phyloP scores from a whole-genome alignment of 2,329 filamentous ascomycete genomes.

The Trichoderma afroharzianum region DNA sequence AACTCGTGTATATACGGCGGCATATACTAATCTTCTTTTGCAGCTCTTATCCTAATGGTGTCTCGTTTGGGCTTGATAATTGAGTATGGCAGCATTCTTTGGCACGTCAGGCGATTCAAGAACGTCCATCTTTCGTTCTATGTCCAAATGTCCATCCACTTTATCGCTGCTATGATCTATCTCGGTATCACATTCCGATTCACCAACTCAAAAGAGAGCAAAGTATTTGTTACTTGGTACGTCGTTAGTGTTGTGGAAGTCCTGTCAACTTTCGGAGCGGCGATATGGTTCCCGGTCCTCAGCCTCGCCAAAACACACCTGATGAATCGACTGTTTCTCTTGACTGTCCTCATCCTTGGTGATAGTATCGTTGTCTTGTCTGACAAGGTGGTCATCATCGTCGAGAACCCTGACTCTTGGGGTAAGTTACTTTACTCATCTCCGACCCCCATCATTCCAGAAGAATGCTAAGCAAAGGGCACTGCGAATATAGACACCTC shows the following conservation, averaged over 20 bases:
- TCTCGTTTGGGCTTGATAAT: constrained; percentile 51
- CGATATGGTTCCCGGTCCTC: constrained; percentile 52
- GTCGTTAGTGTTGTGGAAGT: constrained; percentile 52
- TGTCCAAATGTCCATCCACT: constrained; percentile 35
- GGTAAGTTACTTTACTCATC: constrained; percentile 26
- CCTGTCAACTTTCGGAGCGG: constrained; percentile 48
- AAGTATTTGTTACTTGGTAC: constrained; percentile 47
- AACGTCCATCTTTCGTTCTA: constrained; percentile 34
- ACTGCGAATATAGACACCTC: constrained; percentile 21
- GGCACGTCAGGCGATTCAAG: constrained; percentile 41
- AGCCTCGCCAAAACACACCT: constrained; percentile 61
- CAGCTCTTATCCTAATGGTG: constrained; percentile 45
- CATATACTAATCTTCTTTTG: background rate
- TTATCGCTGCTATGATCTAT: constrained; percentile 37
- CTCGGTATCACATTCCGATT: constrained; percentile 42
- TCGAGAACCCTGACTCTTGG: constrained; percentile 40
- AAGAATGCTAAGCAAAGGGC: background rate
- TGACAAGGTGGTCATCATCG: constrained; percentile 48
- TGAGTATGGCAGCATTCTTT: constrained; percentile 50
- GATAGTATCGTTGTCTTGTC: constrained; percentile 61
- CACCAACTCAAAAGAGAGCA: constrained; percentile 28
- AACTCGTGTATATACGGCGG: background rate
- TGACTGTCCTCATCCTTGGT: constrained; percentile 64
- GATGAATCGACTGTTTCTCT: constrained; percentile 59
- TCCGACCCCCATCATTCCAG: background rate